Percentiles rank a stretch among this genome's conserved stretches.
Evolutionary conservation across 2,329 filamentous ascomycete species (phyloP).

Genomic region (Aspergillus awamori): DNA sequence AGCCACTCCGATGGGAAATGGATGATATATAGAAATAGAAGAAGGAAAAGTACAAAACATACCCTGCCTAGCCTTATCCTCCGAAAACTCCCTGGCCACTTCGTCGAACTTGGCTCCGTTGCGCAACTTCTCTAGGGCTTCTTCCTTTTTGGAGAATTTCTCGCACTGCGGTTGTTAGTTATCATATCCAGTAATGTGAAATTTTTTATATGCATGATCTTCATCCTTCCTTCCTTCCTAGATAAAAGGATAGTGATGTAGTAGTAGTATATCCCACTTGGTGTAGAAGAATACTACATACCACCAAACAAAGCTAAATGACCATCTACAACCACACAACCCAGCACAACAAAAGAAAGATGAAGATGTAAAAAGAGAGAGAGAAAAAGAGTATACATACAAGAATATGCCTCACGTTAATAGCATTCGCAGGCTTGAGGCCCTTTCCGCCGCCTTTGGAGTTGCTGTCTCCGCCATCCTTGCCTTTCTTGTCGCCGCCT

Average conservation of each 20-base stretch:
- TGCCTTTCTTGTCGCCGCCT: conserved; percentile 36
- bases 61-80: conserved; percentile 66
- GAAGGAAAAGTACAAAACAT: conserved; percentile 16
- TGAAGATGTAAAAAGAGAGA: conserved; percentile 7
- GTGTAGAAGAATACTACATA: no score
- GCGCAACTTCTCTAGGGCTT: conserved; percentile 63
- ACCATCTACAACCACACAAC: neutral
- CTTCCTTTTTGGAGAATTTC: conserved; percentile 67
- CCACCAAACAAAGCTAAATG: neutral
- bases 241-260: no score
- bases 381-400: conserved; percentile 34
- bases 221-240: no score
- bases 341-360: neutral
- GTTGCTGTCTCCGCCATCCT: no score
- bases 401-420: conserved; percentile 68
- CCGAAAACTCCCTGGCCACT: conserved; percentile 65
- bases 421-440: conserved; percentile 63
- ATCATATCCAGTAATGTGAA: neutral
- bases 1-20: no score
- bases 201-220: no score
- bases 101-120: conserved; percentile 66
- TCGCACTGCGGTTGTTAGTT: conserved; percentile 50
- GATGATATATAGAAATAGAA: neutral
- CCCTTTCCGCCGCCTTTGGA: conserved; percentile 28
- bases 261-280: no score